These are phyloP conservation scores for Aureobasidium leucospermi DNA, from an alignment of 2,329 filamentous ascomycete genomes.

Conservation along the genomic window DNA sequence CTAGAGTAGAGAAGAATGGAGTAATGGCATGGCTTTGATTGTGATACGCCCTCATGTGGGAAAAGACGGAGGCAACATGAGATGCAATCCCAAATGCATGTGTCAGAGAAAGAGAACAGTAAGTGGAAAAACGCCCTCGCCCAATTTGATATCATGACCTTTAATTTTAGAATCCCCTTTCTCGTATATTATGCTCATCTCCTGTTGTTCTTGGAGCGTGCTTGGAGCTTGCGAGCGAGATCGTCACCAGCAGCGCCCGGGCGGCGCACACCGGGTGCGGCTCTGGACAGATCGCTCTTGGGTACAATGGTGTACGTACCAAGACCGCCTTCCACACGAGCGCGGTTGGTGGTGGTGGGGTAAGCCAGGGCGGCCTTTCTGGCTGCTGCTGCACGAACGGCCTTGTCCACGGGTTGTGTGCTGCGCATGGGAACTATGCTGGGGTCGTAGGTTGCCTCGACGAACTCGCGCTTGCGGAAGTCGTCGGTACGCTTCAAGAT, in stretches of 20 bases:
- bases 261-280: constrained; percentile 21
- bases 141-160: too few species aligned
- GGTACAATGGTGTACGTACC: constrained; percentile 57
- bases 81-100: too few species aligned
- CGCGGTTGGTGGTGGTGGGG: constrained; percentile 49
- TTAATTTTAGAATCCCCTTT: too few species aligned
- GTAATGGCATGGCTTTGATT: too few species aligned
- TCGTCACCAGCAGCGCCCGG: constrained; percentile 25
- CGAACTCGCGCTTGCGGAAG: constrained; percentile 73
- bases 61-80: too few species aligned
- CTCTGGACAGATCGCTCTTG: constrained; percentile 42
- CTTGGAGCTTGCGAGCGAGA: constrained; percentile 26
- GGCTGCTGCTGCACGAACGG: constrained; percentile 40
- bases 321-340: constrained; percentile 51
- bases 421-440: constrained; percentile 26
- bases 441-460: constrained; percentile 54
- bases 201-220: constrained; percentile 4
- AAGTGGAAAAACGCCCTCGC: too few species aligned
- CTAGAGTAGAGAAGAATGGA: too few species aligned
- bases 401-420: constrained; percentile 25
- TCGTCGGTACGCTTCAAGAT: constrained; percentile 91
- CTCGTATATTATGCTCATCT: not conserved
- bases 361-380: constrained; percentile 46
- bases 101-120: too few species aligned
- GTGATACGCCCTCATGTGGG: too few species aligned